Conservation (phyloP, 305 asterid species). For the Fraxinus latifolia region DNA sequence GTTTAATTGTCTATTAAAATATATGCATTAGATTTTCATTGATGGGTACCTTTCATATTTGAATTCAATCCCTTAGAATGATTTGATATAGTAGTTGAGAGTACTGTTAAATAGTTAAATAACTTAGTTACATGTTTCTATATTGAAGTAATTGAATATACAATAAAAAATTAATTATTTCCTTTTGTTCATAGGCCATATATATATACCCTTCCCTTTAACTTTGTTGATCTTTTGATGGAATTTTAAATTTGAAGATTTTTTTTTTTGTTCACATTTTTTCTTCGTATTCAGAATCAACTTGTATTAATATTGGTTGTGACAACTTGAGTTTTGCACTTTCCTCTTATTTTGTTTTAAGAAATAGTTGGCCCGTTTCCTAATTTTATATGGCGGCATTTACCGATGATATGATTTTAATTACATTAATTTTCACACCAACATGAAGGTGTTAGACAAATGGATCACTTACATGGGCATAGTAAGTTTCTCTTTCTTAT, state of each 20-base stretch:
- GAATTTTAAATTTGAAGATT: background rate
- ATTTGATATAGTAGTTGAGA: background rate
- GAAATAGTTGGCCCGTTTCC: background rate
- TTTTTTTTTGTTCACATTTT: background rate
- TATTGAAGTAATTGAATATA: background rate
- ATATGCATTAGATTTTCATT: background rate
- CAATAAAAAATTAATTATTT: background rate
- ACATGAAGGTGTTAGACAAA: constrained; percentile 41
- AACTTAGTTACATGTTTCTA: background rate
- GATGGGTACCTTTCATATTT: background rate
- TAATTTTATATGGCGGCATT: background rate
- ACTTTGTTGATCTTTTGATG: background rate
- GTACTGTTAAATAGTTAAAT: background rate
- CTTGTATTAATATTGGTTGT: background rate
- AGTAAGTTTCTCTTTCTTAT: constrained; percentile 43
- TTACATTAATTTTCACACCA: background rate
- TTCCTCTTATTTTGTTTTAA: background rate
- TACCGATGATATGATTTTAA: background rate
- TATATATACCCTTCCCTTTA: background rate
- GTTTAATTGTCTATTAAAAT: background rate
- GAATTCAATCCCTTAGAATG: background rate
- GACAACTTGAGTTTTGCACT: background rate
- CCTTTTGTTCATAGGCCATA: background rate
- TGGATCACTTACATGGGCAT: constrained; percentile 43
- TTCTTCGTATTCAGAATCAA: background rate